Base-by-base conservation (phyloP, 2,329 filamentous ascomycete genomes). In the Ophiostoma novo-ulmi region DNA sequence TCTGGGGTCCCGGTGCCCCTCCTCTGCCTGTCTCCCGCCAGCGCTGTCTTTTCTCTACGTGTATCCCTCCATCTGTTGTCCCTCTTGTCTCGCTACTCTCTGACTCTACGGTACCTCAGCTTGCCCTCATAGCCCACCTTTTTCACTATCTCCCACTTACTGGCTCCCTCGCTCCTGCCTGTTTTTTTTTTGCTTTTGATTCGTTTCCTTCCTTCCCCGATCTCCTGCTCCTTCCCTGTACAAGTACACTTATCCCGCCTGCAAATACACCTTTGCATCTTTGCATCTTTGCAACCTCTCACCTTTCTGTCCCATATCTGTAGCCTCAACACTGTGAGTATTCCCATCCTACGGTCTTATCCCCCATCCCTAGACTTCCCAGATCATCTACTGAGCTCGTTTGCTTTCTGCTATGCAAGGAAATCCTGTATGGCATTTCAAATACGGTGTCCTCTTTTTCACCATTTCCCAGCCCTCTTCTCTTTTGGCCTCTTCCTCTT, bases 401-500 rank as follows among this genome's bases (percentile, higher is more conserved):
- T 36, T 36, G 14, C 13, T 20, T 20, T n/a, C 48, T 17, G 11
- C 26, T 41, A 26, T 13, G 52, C 70, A 67, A 39, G 38, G 55
- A 52, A 52, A 39, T 17, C 17, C 64, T 41, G 38, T 22, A 41
- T n/a, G 38, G n/a, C 17, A 66, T 38, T 44, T 22, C n/a, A 14
- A 68, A 69, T 71, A 71, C 68, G 70, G 70, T 71, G 70, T 71
- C 70, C 70, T 71, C 48, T 70, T 63, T 39, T 70, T 63, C 39
- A 35, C 70, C 67, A 61, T 52, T 67, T 36, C 36, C 38, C 61
- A 41, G 64, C 65, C 67, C 64, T 70, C 68, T 38, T 64, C 64
- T 39, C 67, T 63, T 48, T 48, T 20, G 44, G 44, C 38, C 8
- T 36, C 52, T 31, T 55, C n/a, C 39, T 22, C 20, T 22, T 44